Evolutionary conservation across 768 basidiomycete species (phyloP).

Genomic region (Omphalotus guepiniiformis): DNA sequence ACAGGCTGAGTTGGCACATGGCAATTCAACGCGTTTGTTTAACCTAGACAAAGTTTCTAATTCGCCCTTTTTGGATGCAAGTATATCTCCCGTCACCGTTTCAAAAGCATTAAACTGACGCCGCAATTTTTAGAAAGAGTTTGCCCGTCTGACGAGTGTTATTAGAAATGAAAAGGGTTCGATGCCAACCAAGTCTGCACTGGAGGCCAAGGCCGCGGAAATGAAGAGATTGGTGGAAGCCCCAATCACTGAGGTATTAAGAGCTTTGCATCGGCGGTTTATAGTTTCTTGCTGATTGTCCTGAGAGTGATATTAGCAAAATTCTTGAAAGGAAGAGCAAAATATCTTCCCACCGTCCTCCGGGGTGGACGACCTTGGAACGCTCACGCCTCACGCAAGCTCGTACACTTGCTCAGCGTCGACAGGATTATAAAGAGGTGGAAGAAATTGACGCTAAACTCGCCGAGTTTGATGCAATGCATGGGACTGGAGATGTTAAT

Average conservation of each 20-base stretch:
- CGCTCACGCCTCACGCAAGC: constrained; percentile 65
- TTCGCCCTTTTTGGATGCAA: constrained; percentile 53
- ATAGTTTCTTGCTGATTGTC: constrained; percentile 10
- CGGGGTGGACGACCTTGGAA: constrained; percentile 47
- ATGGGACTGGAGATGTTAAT: constrained; percentile 7
- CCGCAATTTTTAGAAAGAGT: constrained; percentile 56
- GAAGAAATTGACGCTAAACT: constrained; percentile 60
- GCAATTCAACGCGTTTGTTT: constrained; percentile 56
- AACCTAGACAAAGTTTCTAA: constrained; percentile 90
- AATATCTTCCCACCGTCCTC: constrained; percentile 23
- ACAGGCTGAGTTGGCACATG: constrained; percentile 72
- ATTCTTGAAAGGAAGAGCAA: constrained; percentile 68
- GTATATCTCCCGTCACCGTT: constrained; percentile 20
- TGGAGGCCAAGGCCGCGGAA: constrained; percentile 64
- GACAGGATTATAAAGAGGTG: constrained; percentile 66
- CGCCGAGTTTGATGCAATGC: constrained; percentile 38
- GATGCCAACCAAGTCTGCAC: constrained; percentile 60
- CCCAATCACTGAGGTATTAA: constrained; percentile 74
- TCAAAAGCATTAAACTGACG: constrained; percentile 5
- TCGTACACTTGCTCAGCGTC: constrained; percentile 69
- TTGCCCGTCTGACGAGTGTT: constrained; percentile 48
- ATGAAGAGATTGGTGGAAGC: constrained; percentile 56
- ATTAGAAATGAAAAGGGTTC: constrained; percentile 51
- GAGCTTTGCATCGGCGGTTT: constrained; percentile 4
- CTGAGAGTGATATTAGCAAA: constrained; percentile 78